A percentile compares a stretch with the other conserved stretches of the same genome.
Evolutionary conservation across 208 protist genomes (phyloP).

Genomic region (Leishmania braziliensis): DNA sequence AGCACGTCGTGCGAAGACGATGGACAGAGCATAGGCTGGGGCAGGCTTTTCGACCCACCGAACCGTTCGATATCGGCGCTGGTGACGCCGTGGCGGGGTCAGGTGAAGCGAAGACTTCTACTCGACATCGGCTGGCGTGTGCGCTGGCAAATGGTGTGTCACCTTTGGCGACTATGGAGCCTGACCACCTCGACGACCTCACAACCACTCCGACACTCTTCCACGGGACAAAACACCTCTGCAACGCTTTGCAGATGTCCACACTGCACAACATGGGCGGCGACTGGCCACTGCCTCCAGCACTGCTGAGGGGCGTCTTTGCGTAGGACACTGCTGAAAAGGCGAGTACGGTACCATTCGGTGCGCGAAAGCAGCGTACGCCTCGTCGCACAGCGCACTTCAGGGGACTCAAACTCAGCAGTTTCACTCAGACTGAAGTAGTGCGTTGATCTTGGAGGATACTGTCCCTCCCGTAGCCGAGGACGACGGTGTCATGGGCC

Average conservation of each 20-base stretch:
- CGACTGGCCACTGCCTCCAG: conserved; percentile 22
- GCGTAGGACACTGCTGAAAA: not conserved
- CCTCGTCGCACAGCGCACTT: too few relatives aligned
- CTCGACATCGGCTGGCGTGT: conserved; percentile 4
- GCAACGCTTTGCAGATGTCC: not conserved
- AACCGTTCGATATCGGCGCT: not conserved
- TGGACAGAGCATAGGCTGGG: conserved; percentile 28
- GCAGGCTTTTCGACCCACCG: conserved; percentile 35
- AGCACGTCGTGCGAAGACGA: conserved; percentile 31
- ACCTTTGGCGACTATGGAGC: not conserved
- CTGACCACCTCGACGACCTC: too few relatives aligned
- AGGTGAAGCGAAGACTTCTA: too few relatives aligned
- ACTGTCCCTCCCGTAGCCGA: not conserved
- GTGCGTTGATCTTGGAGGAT: not conserved
- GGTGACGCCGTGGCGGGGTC: not conserved
- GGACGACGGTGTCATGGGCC: not conserved
- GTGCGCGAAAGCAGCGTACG: not conserved
- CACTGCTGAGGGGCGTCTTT: conserved; percentile 3
- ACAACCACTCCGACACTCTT: not conserved
- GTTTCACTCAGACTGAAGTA: not conserved
- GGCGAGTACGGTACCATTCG: not conserved
- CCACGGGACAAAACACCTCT: not conserved
- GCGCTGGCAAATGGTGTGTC: not conserved
- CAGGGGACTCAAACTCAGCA: not conserved
- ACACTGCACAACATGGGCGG: conserved; percentile 19